Evolutionary conservation across 2,329 filamentous ascomycete species (phyloP), one percentile per base, ranked within the genome.

Genomic region (Davidsoniella virescens): DNA sequence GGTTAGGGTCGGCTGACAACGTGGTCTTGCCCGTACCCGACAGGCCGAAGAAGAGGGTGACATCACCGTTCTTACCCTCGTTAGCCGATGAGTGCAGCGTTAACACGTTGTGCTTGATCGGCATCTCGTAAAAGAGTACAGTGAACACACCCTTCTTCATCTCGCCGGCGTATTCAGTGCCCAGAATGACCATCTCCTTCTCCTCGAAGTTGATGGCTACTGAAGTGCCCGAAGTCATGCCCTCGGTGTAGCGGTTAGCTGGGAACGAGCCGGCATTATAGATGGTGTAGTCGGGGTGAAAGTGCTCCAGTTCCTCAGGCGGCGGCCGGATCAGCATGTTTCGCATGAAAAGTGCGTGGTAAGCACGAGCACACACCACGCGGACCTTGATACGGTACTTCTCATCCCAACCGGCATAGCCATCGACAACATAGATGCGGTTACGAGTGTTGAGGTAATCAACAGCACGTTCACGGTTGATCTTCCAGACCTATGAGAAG

Each of bases 131-230:
- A 78, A 94, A 98, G 65, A 98, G 81, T 47, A 98, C 87, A 44
- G 92, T 98, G 77, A 98, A 98, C 67, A 98, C 78, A 60, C 92
- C 88, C 75, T 94, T 94, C 75, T 94, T 94, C 85, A 92, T 90
- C 71, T 90, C 85, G 61, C 90, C 90, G 52, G 92, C 92, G 64
- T 98, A 98, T 72, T 98, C 92, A 36, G 92, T 98, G 66, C 92
- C 92, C 52, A 98, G 81, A 65, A 98, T 98, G 59, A 98, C 92
- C 92, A 98, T 98, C 77, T 98, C 92, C 82, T 94, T 95, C 64
- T 95, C 88, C 64, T 84, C 84, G 62, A 98, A 98, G 80, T 98
- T 98, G 74, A 98, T 93, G 59, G 92, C 84, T 48, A 98, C 90
- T 7, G 92, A 98, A 48, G 92, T 98, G 55, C 87, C 86, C 17